Evolutionary conservation across 1,139 yeast species (phyloP), one percentile per base, ranked within the genome.

Genomic region (Debaryomyces udenii): DNA sequence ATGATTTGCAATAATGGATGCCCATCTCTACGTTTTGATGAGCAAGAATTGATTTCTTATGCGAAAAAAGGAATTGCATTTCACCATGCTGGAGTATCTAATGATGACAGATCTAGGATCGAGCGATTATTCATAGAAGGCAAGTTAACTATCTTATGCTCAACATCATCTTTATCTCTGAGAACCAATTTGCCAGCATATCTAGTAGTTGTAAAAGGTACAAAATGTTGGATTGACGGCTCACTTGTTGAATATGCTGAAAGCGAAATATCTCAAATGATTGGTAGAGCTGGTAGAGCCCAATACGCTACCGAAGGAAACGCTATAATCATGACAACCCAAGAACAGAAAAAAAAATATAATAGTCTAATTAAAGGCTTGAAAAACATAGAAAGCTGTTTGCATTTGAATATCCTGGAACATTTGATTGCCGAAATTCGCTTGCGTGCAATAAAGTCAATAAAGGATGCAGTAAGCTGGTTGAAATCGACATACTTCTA

Each of bases 121-220:
- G 85, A 81, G 48, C 55, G 56, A 14, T 57, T 62, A 9, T 80
- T 78, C 44, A 56, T 70, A 1, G 56, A 53, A 11, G 81, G 81
- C 0, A 52, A 56, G 2, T 54, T 77, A 10, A 63, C 59, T 40
- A 59, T 76, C 3, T 50, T 81, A 23, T 79, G 83, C 39, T 77
- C 79, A 1, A 80, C 86, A 1, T 77, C 84, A 0, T 80, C 84
- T 0, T 59, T 80, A 44, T 82, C 86, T 0, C 76, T 80, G 60
- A 86, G 85, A 42, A 79, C 79, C 22, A 80, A 80, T 49, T 61
- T 80, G 33, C 86, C 86, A 2, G 84, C 85, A 0, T 81, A 78
- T 56, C 61, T 80, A 42, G 86, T 80, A 1, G 61, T 80, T 13
- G 68, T 80, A 30, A 80, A 80, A 43, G 84, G 85, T 11, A 80